Conservation (phyloP, 2,329 filamentous ascomycete species). For the Pestalotiopsis sp. region DNA sequence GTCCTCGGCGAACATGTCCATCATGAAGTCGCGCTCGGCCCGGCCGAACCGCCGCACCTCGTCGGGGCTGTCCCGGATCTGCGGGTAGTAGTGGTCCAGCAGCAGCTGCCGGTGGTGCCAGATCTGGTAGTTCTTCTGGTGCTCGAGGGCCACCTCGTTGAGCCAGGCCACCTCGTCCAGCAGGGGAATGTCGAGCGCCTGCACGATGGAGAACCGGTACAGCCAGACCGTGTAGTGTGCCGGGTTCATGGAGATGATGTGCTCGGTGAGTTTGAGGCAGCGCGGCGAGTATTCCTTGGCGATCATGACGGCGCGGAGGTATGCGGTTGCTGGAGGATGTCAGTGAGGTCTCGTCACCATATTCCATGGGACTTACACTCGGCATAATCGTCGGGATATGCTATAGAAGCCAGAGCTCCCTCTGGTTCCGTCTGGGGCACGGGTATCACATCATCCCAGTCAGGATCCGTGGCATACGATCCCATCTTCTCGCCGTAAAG, state of each 20-base stretch:
- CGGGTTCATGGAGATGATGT: conserved; percentile 91
- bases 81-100: conserved; percentile 58
- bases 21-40: conserved; percentile 76
- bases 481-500: conserved; percentile 55
- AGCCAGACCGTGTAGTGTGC: conserved; percentile 99
- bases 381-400: conserved; percentile 86
- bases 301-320: conserved; percentile 92
- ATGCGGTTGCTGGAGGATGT: conserved; percentile 71
- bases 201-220: conserved; percentile 82
- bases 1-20: conserved; percentile 80
- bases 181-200: conserved; percentile 66
- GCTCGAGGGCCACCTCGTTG: conserved; percentile 77
- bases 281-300: conserved; percentile 80
- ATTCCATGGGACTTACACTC: conserved; percentile 58
- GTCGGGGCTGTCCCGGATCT: conserved; percentile 63
- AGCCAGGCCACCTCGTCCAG: conserved; percentile 82
- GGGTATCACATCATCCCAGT: conserved; percentile 83
- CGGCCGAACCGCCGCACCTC: conserved; percentile 60
- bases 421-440: conserved; percentile 84
- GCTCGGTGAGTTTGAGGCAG: conserved; percentile 79
- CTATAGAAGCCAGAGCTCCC: conserved; percentile 86
- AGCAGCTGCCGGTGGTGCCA: conserved; percentile 78
- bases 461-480: conserved; percentile 67
- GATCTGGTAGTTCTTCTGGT: conserved; percentile 99
- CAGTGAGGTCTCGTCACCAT: background rate